Conservation (phyloP, 225 moss, liverwort and hornwort genomes). For the Physcomitrellopsis africana region DNA sequence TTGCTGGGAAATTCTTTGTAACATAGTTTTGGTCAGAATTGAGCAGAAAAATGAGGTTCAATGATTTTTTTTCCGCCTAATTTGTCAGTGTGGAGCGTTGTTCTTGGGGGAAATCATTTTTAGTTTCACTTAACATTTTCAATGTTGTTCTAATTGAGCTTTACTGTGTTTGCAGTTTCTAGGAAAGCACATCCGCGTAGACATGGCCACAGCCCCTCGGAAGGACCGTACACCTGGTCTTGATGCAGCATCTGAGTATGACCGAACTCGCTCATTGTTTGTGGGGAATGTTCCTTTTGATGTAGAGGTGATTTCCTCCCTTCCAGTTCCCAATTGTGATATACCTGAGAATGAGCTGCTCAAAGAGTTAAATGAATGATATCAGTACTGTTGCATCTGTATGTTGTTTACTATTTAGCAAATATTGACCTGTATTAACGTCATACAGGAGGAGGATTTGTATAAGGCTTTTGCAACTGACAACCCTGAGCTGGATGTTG, state of each 20-base stretch:
- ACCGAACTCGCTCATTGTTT: constrained; percentile 85
- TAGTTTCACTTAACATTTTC: neutral
- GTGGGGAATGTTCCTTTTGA: constrained; percentile 96
- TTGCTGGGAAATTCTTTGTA: neutral
- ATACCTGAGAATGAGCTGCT: constrained; percentile 6
- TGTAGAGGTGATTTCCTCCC: constrained; percentile 68
- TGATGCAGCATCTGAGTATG: constrained; percentile 68
- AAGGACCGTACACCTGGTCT: constrained; percentile 44
- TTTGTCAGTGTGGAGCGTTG: constrained; percentile 1
- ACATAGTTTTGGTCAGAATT: constrained; percentile 3
- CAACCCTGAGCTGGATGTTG: constrained; percentile 71
- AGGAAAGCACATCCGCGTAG: constrained; percentile 96
- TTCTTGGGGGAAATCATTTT: constrained; percentile 11
- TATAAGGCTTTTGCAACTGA: constrained; percentile 66
- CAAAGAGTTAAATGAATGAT: constrained; percentile 6
- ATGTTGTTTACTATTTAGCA: constrained; percentile 6
- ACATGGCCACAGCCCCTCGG: constrained; percentile 81
- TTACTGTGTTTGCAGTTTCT: constrained; percentile 60
- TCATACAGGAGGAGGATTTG: constrained; percentile 83
- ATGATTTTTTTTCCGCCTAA: neutral
- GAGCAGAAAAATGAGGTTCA: constrained; percentile 3
- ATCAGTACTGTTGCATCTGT: constrained; percentile 12
- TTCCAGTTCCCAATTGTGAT: constrained; percentile 4
- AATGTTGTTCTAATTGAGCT: constrained; percentile 15
- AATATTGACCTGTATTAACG: constrained; percentile 7